These are phyloP conservation scores for Withania somnifera DNA, from an alignment of 305 asterid species.

Conservation along the genomic window DNA sequence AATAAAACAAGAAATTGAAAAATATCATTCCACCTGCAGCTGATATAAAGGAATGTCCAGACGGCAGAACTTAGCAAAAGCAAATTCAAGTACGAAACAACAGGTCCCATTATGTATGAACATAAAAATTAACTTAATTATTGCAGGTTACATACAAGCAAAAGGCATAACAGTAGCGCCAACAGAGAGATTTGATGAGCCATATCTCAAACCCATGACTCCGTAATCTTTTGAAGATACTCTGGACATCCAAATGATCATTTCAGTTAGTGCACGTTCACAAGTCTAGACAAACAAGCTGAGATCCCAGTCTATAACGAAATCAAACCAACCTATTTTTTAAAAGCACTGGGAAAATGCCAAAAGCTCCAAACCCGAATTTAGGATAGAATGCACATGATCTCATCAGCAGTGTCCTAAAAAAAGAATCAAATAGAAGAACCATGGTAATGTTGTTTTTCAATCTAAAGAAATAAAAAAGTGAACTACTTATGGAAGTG, in stretches of 20 bases:
- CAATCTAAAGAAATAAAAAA: background rate
- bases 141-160: conserved; percentile 34
- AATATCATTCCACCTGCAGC: background rate
- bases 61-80: background rate
- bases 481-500: conserved; percentile 3
- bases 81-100: background rate
- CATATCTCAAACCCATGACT: conserved; percentile 83
- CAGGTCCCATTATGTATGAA: background rate
- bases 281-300: background rate
- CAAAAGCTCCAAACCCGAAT: conserved; percentile 75
- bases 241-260: conserved; percentile 35
- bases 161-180: conserved; percentile 73
- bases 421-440: background rate
- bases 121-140: background rate
- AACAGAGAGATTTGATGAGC: conserved; percentile 67
- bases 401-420: conserved; percentile 58
- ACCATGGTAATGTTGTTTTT: background rate
- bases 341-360: conserved; percentile 59
- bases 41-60: background rate
- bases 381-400: conserved; percentile 73
- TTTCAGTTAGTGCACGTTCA: background rate
- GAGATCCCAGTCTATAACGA: background rate
- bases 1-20: background rate
- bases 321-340: conserved; percentile 47
- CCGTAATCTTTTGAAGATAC: conserved; percentile 62